Evolutionary conservation across 2,329 filamentous ascomycete genomes (phyloP).

Genomic region (Didymella exigua): DNA sequence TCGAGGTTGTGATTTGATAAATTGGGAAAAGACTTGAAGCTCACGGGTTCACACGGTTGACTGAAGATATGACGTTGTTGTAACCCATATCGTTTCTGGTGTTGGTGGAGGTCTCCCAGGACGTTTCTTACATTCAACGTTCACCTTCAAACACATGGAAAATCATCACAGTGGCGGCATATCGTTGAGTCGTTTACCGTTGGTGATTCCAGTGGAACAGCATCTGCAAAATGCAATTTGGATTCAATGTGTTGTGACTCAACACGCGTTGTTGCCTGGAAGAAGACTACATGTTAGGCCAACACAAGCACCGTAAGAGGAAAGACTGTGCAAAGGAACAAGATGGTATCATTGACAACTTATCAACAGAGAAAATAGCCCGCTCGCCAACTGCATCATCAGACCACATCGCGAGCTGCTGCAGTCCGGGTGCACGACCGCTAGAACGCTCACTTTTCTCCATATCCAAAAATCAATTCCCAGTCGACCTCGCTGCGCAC

Average conservation of each 20-base stretch:
- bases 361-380: slow-evolving; percentile 11
- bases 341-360: slow-evolving; percentile 19
- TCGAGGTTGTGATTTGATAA: neutral
- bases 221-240: neutral
- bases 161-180: too few species aligned
- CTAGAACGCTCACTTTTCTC: neutral
- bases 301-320: neutral
- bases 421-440: neutral
- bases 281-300: neutral
- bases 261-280: neutral
- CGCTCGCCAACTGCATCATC: slow-evolving; percentile 1
- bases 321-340: neutral
- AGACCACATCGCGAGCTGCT: neutral
- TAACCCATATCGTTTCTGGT: too few species aligned
- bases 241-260: neutral
- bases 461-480: neutral
- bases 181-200: neutral
- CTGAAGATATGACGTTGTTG: too few species aligned
- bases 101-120: too few species aligned
- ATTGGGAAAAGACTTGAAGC: too few species aligned
- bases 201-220: neutral
- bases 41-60: too few species aligned
- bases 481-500: neutral
- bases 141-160: too few species aligned
- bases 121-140: too few species aligned